phyloP scores from a whole-genome alignment of 371 early-diverging fungal species.

The Apophysomyces sp. region DNA sequence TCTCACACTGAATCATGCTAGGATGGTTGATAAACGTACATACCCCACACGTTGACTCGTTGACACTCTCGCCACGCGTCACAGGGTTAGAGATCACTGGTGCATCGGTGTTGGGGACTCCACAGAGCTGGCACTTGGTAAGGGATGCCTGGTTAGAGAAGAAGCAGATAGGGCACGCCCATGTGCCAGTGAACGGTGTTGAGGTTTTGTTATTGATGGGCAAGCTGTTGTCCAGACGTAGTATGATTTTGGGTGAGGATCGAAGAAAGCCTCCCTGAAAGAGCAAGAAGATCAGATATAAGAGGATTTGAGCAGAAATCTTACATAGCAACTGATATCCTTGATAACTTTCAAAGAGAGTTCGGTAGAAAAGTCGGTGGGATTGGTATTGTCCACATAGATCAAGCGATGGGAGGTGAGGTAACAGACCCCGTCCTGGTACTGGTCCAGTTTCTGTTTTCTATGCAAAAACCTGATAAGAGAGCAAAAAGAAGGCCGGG shows the following conservation, averaged over 20 bases:
- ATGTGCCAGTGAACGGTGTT: constrained; percentile 25
- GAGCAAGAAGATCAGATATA: constrained; percentile 9
- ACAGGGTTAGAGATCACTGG: not conserved
- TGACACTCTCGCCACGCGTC: constrained; percentile 1
- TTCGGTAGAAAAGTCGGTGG: constrained; percentile 57
- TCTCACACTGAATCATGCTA: constrained; percentile 77
- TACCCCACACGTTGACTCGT: constrained; percentile 52
- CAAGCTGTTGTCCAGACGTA: constrained; percentile 39
- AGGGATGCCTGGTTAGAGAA: constrained; percentile 48
- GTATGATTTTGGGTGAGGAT: constrained; percentile 65
- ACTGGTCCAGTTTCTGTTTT: constrained; percentile 54
- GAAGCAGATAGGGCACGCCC: constrained; percentile 82
- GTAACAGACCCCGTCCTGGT: constrained; percentile 76
- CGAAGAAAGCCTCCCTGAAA: constrained; percentile 60
- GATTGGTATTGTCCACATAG: constrained; percentile 68
- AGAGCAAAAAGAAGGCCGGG: not conserved
- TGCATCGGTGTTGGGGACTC: constrained; percentile 47
- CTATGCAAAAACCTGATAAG: constrained; percentile 14
- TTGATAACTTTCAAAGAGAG: constrained; percentile 50
- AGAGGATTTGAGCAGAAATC: not conserved
- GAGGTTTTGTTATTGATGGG: constrained; percentile 5
- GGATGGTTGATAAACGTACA: constrained; percentile 90
- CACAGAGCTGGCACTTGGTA: constrained; percentile 72
- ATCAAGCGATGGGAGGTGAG: constrained; percentile 76
- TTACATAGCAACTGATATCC: constrained; percentile 58